These are phyloP conservation scores for Sonneratia alba DNA, from an alignment of 345 rosid genomes.

Conservation along the genomic window DNA sequence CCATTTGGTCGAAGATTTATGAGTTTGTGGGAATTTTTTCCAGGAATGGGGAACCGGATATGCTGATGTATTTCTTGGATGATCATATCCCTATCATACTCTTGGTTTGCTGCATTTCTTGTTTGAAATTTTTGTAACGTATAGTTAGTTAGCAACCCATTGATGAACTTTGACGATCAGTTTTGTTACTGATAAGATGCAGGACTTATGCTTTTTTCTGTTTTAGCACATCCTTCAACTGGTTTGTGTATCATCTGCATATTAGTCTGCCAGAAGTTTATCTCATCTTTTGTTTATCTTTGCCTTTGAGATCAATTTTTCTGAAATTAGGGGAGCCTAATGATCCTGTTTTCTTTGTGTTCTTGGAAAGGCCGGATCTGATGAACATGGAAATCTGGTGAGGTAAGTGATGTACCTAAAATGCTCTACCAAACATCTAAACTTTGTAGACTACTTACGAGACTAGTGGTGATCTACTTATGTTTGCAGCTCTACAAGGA, in stretches of 20 bases:
- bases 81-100: too few species aligned
- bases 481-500: constrained; percentile 29
- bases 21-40: not conserved
- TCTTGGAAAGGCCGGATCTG: not conserved
- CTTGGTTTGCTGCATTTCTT: too few species aligned
- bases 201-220: not conserved
- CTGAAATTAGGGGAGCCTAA: not conserved
- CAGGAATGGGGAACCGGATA: too few species aligned
- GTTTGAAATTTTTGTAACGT: too few species aligned
- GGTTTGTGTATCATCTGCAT: not conserved
- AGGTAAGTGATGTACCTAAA: constrained; percentile 1
- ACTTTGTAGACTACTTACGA: constrained; percentile 5
- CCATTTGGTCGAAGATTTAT: not conserved
- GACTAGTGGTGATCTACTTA: not conserved
- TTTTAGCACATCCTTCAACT: not conserved
- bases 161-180: too few species aligned
- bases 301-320: not conserved
- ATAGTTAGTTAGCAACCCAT: too few species aligned
- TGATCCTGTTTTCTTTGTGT: not conserved
- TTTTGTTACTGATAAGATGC: not conserved
- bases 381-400: not conserved
- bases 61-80: too few species aligned
- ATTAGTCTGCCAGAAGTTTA: too few species aligned
- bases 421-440: not conserved
- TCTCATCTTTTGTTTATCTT: not conserved